A percentile compares a stretch with the other conserved stretches of the same genome.
Conservation (phyloP, 331 rosid genomes). For the Spiraea crenata region DNA sequence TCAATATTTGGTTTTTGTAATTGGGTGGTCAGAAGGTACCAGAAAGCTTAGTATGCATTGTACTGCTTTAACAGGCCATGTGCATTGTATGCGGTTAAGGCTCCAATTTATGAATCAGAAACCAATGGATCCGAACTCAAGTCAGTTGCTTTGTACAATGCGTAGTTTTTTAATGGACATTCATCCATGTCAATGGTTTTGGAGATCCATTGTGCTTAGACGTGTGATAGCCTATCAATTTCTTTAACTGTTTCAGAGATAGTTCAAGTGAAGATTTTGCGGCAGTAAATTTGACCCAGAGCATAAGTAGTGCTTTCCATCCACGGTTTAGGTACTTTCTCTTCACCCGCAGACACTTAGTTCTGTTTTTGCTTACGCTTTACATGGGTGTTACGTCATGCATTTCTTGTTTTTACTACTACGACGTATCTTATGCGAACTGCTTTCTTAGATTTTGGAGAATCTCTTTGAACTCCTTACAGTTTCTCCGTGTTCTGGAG, state of each 20-base stretch:
- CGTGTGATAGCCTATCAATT: neutral
- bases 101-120: slow-evolving; percentile 47
- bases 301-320: slow-evolving; percentile 72
- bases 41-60: slow-evolving; percentile 92
- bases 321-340: slow-evolving; percentile 78
- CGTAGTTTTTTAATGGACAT: slow-evolving; percentile 6
- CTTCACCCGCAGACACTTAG: slow-evolving; percentile 9
- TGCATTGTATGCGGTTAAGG: slow-evolving; percentile 64
- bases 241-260: slow-evolving; percentile 40
- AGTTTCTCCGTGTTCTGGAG: neutral
- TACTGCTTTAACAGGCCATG: slow-evolving; percentile 89
- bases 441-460: neutral
- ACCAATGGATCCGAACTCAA: slow-evolving; percentile 44
- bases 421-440: neutral
- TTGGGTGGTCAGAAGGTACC: slow-evolving; percentile 75
- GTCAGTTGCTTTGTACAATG: slow-evolving; percentile 48
- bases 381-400: neutral
- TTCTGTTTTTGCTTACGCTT: neutral
- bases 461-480: neutral
- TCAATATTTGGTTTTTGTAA: slow-evolving; percentile 78
- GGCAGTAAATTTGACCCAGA: slow-evolving; percentile 52
- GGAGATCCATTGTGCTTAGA: neutral
- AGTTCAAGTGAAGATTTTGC: slow-evolving; percentile 49
- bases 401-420: neutral
- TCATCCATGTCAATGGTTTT: slow-evolving; percentile 20